Evolutionary conservation across 805 yeast species (phyloP), one percentile per base, ranked within the genome.

Genomic region (Metschnikowia lachancei): DNA sequence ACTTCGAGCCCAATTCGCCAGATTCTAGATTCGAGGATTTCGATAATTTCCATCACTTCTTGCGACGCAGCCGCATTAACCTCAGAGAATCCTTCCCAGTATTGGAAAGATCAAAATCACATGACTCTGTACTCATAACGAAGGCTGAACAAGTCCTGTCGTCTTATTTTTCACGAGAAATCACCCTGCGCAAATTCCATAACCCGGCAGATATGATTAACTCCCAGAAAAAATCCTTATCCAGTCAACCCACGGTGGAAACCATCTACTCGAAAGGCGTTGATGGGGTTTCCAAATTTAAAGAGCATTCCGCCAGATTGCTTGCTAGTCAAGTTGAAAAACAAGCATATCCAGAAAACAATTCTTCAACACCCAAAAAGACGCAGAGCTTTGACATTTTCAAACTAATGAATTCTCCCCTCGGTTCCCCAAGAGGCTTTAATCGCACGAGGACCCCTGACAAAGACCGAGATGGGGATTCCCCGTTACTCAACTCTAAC

Each of bases 51-150:
- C 50, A 52, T 36, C 51, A 54, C 11, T 72, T 55, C 47, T 55
- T 72, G 38, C 55, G 76, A 20, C 58, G 58, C 36, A 66, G 74
- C 3, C 52, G 72, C 31, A 45, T 65, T 1, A 65, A 69, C 45
- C 58, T 71, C 32, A 51, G 55, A 12, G 52, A 58, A 14, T 61
- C 63, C 7, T 62, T 67, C 34, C 70, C 70, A 3, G 62, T 55
- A 39, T 43, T 61, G 16, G 53, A 57, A 31, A 59, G 56, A 33
- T 54, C 71, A 3, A 55, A 45, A 8, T 60, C 69, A 2, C 60
- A 57, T 41, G 66, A 65, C 33, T 61, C 66, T 26, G 46, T 51
- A 26, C 58, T 52, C 42, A 51, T 52, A 18, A 48, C 41, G 17
- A 26, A 26, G 28, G 28, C 16, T 18, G 38, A 34, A 36, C n/a